These are phyloP conservation scores for Gentiana dahurica DNA, from an alignment of 257 asterid species.

Conservation along the genomic window DNA sequence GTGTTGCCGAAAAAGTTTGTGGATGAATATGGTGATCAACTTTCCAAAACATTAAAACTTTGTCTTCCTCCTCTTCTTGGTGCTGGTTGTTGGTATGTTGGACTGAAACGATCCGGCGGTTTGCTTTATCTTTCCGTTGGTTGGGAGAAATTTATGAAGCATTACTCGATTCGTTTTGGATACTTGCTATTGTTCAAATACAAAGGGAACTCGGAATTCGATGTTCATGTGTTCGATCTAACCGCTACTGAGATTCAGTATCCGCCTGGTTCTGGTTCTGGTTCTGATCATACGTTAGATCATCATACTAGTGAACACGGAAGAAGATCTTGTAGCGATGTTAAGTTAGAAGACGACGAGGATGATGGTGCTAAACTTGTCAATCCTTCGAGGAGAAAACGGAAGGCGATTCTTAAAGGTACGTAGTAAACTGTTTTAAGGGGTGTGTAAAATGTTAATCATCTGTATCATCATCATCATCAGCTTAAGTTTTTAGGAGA, in stretches of 20 bases:
- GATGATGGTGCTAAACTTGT: not conserved
- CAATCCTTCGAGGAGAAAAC: not conserved
- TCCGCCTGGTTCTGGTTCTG: slow-evolving; percentile 1
- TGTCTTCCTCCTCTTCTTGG: not conserved
- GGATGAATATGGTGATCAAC: not conserved
- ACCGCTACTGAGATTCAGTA: slow-evolving; percentile 10
- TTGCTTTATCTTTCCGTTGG: slow-evolving; percentile 7
- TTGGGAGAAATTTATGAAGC: slow-evolving; percentile 9
- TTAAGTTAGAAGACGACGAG: not conserved
- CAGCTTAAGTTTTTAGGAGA: not conserved
- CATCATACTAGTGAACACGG: not conserved
- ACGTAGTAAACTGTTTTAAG: too few species aligned
- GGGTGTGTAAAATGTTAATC: too few species aligned
- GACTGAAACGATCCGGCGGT: not conserved
- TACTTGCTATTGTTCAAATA: slow-evolving; percentile 11
- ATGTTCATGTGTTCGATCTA: slow-evolving; percentile 7
- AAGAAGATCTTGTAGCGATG: not conserved
- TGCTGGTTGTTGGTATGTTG: not conserved
- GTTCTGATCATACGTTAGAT: too few species aligned
- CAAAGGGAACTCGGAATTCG: slow-evolving; percentile 1
- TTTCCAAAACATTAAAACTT: not conserved
- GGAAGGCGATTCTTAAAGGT: not conserved
- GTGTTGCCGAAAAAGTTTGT: not conserved
- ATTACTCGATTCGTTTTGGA: slow-evolving; percentile 5
- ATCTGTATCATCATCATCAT: too few species aligned